These are phyloP conservation scores for Hibiscus tridactylites DNA, from an alignment of 345 rosid species.

Conservation along the genomic window DNA sequence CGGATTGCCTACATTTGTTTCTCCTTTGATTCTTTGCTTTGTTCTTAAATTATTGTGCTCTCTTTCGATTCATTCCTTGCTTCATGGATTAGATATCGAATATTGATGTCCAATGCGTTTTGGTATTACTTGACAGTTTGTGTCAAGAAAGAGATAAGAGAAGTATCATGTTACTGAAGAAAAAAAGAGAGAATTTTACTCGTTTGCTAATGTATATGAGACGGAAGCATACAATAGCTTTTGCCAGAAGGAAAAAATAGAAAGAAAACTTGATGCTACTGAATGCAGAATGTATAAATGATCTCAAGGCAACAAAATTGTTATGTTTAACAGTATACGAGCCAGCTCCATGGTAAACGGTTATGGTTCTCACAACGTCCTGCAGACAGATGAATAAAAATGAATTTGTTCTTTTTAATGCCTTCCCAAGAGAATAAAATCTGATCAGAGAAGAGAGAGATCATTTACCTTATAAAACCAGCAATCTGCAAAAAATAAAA, in stretches of 20 bases:
- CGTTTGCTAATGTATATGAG: no score
- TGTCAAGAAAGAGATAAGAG: no score
- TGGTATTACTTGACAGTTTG: no score
- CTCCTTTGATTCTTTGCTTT: no score
- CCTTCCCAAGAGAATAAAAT: background rate
- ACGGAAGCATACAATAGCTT: no score
- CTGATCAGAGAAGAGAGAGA: background rate
- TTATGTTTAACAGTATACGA: background rate
- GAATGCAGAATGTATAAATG: background rate
- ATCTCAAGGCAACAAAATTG: background rate
- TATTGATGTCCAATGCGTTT: no score
- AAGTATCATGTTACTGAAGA: no score
- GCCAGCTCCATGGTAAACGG: background rate
- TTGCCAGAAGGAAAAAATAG: background rate
- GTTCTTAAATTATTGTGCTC: no score
- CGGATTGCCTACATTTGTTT: no score
- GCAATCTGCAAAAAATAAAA: background rate
- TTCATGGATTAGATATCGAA: no score
- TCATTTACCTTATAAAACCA: conserved; percentile 5
- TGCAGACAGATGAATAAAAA: background rate
- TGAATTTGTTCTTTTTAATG: background rate
- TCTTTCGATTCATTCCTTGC: no score
- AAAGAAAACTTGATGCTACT: background rate
- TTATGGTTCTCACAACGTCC: background rate
- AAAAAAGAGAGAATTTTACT: no score